These are phyloP conservation scores for Podaxis rugospora DNA, from an alignment of 768 basidiomycete genomes.

Conservation along the genomic window DNA sequence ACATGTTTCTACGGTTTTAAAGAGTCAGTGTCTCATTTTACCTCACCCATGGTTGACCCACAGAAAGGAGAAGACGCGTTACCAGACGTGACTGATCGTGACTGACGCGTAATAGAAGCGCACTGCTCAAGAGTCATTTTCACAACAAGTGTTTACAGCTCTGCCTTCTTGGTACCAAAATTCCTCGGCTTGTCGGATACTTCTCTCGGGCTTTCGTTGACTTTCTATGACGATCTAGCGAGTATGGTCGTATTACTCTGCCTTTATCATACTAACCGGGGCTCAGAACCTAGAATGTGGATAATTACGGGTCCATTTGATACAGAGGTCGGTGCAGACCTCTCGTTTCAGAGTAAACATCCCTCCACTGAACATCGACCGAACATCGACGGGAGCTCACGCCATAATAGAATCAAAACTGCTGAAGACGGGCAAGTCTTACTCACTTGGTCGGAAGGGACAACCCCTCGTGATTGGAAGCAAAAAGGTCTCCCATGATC, in stretches of 20 bases:
- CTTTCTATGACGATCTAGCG: neutral
- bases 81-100: conserved; percentile 5
- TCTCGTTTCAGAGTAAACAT: conserved; percentile 35
- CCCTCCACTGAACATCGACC: neutral
- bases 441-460: conserved; percentile 56
- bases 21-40: too few species aligned
- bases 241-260: neutral
- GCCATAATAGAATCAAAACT: conserved; percentile 39
- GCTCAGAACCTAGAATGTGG: conserved; percentile 39
- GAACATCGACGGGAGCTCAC: neutral
- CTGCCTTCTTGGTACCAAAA: too few species aligned
- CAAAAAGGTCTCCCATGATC: conserved; percentile 62
- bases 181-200: neutral
- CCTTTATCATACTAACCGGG: neutral
- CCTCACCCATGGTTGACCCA: too few species aligned
- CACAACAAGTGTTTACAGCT: neutral
- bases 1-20: too few species aligned
- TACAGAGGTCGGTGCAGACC: conserved; percentile 28
- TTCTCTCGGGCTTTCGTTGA: neutral
- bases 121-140: conserved; percentile 1
- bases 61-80: neutral
- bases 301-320: conserved; percentile 52
- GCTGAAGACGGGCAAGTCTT: conserved; percentile 53
- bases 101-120: conserved; percentile 3
- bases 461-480: conserved; percentile 45